Evolutionary conservation across 2,329 filamentous ascomycete species (phyloP).

Genomic region (Ascochyta viciae-villosae): DNA sequence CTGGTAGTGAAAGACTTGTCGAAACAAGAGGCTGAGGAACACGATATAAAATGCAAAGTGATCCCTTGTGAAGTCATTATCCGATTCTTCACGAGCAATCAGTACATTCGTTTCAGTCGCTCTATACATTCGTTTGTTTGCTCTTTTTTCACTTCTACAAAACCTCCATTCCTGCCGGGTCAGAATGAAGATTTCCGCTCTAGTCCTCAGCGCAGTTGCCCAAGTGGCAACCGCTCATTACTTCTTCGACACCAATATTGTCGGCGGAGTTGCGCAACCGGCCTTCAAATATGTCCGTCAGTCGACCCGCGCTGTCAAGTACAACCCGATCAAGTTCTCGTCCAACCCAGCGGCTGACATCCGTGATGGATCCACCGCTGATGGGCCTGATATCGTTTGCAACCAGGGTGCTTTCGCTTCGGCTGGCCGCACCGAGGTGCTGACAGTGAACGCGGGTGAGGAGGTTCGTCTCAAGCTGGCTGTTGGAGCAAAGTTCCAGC

Average conservation of each 20-base stretch:
- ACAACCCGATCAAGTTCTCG: conserved; percentile 37
- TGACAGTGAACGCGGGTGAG: conserved; percentile 32
- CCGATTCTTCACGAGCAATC: neutral
- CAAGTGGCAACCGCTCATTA: conserved; percentile 33
- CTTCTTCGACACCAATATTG: conserved; percentile 33
- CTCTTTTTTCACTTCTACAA: conserved; percentile 13
- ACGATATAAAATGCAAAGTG: conserved; percentile 3
- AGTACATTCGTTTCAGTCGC: conserved; percentile 12
- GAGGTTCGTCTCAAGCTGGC: conserved; percentile 29
- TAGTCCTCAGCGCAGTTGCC: conserved; percentile 12
- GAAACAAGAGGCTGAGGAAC: neutral
- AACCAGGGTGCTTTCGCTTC: conserved; percentile 32
- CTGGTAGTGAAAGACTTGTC: neutral
- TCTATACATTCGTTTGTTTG: conserved; percentile 8
- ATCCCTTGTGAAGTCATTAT: neutral
- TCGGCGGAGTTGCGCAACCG: conserved; percentile 18
- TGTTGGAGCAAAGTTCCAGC: conserved; percentile 31
- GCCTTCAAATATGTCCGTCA: conserved; percentile 31
- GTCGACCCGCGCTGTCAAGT: conserved; percentile 26
- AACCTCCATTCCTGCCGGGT: conserved; percentile 13
- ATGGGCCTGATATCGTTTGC: conserved; percentile 36
- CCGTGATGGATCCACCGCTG: conserved; percentile 28
- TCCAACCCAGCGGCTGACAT: conserved; percentile 23
- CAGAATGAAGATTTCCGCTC: conserved; percentile 17
- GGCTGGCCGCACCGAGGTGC: conserved; percentile 11